Conservation (phyloP, 202 grass and related monocot genomes). For the Panicum hallii region DNA sequence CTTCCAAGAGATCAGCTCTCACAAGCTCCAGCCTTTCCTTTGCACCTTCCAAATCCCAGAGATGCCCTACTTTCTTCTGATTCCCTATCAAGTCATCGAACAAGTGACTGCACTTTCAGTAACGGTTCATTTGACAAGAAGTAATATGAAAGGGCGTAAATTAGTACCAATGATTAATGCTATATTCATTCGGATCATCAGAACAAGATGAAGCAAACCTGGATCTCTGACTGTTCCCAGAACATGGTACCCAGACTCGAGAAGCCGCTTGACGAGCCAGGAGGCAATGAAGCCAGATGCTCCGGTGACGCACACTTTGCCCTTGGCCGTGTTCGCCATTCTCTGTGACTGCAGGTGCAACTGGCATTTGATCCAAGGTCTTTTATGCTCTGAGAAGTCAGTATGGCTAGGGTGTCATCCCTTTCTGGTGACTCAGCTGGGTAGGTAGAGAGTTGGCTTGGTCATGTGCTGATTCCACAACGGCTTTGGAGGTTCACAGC, state of each 20-base stretch:
- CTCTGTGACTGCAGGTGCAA: conserved; percentile 34
- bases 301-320: conserved; percentile 83
- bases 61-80: conserved; percentile 77
- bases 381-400: conserved; percentile 30
- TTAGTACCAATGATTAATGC: neutral
- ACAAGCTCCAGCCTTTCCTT: conserved; percentile 81
- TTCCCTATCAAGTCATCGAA: conserved; percentile 53
- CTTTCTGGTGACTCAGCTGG: conserved; percentile 45
- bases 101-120: neutral
- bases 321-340: conserved; percentile 51
- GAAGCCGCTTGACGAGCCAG: conserved; percentile 87
- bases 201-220: conserved; percentile 48
- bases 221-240: conserved; percentile 83
- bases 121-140: neutral
- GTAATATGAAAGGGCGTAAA: neutral
- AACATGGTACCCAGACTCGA: conserved; percentile 80
- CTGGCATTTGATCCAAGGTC: conserved; percentile 27
- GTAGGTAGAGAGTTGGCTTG: conserved; percentile 44
- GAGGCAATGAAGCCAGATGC: conserved; percentile 88
- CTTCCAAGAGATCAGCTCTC: conserved; percentile 74
- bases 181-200: conserved; percentile 7
- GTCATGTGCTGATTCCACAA: conserved; percentile 19
- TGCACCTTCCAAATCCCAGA: conserved; percentile 78
- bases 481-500: conserved; percentile 25
- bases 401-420: conserved; percentile 25